Percentiles rank a stretch among this genome's conserved stretches.
Evolutionary conservation across 2,329 filamentous ascomycete species (phyloP).

Genomic region (Fusarium duplospermum): DNA sequence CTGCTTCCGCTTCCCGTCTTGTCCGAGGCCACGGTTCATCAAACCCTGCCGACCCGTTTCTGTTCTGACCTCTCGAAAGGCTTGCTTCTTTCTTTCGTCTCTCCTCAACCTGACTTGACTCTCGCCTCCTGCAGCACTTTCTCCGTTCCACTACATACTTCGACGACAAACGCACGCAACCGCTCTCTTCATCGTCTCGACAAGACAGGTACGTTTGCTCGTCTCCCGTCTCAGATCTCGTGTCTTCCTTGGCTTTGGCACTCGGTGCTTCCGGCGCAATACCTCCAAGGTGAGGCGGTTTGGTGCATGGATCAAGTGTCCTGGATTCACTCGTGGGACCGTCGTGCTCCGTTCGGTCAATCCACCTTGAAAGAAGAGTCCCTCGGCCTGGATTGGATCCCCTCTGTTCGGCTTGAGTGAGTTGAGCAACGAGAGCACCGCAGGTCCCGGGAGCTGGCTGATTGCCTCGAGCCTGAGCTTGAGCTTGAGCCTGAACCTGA

Average conservation of each 20-base stretch:
- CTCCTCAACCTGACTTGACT: background rate
- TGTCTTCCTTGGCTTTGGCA: slow-evolving; percentile 32
- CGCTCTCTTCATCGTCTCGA: slow-evolving; percentile 23
- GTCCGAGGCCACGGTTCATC: slow-evolving; percentile 38
- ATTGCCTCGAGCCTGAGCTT: slow-evolving; percentile 8
- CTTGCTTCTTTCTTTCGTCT: slow-evolving; percentile 6
- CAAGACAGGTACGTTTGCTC: slow-evolving; percentile 41
- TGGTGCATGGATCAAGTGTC: slow-evolving; percentile 48
- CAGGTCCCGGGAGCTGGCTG: background rate
- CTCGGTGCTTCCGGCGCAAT: slow-evolving; percentile 44
- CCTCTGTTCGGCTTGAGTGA: slow-evolving; percentile 16
- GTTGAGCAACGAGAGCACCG: slow-evolving; percentile 6
- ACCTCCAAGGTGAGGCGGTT: slow-evolving; percentile 45
- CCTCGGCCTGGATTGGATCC: slow-evolving; percentile 13
- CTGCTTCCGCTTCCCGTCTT: slow-evolving; percentile 33
- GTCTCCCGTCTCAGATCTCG: slow-evolving; percentile 37
- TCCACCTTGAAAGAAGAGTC: slow-evolving; percentile 16
- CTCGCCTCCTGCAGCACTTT: slow-evolving; percentile 36
- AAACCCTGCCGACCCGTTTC: slow-evolving; percentile 32
- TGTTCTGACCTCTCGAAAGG: slow-evolving; percentile 21
- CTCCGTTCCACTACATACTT: slow-evolving; percentile 30
- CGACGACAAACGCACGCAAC: slow-evolving; percentile 33
- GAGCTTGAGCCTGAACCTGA: background rate
- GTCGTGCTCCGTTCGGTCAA: slow-evolving; percentile 27
- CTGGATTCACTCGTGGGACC: slow-evolving; percentile 37